Evolutionary conservation across 1,139 yeast species (phyloP).

Genomic region (Blastobotrys aristatus): DNA sequence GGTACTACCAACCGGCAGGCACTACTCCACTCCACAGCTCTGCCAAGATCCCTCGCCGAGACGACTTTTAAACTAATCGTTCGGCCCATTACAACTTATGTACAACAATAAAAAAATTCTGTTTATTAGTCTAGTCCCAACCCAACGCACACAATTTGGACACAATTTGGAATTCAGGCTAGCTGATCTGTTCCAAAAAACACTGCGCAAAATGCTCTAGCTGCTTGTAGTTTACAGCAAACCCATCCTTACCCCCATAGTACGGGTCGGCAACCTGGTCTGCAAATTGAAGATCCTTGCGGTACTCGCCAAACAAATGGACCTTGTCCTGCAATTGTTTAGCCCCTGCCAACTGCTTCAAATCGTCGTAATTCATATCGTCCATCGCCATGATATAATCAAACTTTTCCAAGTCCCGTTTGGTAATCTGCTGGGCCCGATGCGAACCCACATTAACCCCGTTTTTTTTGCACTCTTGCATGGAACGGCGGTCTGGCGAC

Average conservation of each 20-base stretch:
- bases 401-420: conserved; percentile 57
- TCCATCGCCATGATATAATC: conserved; percentile 84
- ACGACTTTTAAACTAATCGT: too few relatives aligned
- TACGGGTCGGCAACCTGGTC: conserved; percentile 82
- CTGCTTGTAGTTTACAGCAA: conserved; percentile 73
- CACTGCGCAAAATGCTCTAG: conserved; percentile 50
- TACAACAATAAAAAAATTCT: too few relatives aligned
- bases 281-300: conserved; percentile 46
- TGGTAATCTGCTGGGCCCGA: conserved; percentile 61
- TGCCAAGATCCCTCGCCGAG: too few relatives aligned
- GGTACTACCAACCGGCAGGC: too few relatives aligned
- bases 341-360: conserved; percentile 44
- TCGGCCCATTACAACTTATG: too few relatives aligned
- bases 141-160: too few relatives aligned
- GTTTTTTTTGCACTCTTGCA: conserved; percentile 60
- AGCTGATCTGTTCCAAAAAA: not conserved
- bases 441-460: conserved; percentile 76
- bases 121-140: too few relatives aligned
- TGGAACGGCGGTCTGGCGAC: conserved; percentile 70
- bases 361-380: conserved; percentile 41
- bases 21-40: too few relatives aligned
- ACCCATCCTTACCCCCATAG: conserved; percentile 81
- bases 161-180: not conserved
- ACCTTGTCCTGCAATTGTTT: conserved; percentile 26
- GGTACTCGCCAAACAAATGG: conserved; percentile 73